A percentile compares a stretch with the other conserved stretches of the same genome.
Conservation (phyloP, 2,329 filamentous ascomycete species). For the Penicillium sp. region DNA sequence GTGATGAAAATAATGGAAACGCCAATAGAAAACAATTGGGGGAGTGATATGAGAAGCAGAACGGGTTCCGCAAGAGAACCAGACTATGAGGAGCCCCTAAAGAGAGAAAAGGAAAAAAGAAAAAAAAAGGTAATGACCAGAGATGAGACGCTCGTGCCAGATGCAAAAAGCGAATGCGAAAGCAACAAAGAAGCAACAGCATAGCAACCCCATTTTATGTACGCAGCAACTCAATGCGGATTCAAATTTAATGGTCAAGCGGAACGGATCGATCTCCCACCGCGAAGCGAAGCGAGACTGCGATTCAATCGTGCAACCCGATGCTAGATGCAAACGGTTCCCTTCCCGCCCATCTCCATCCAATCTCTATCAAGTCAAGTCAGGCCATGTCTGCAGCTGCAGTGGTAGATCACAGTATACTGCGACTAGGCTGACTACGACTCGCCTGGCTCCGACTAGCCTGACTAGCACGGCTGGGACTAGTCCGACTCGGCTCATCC, state of each 20-base stretch:
- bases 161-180: slow-evolving; percentile 11
- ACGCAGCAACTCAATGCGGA: slow-evolving; percentile 7
- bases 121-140: background rate
- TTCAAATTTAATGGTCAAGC: background rate
- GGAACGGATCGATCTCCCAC: background rate
- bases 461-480: slow-evolving; percentile 69
- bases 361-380: background rate
- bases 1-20: background rate
- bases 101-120: background rate
- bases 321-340: background rate
- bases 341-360: background rate
- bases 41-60: background rate
- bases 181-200: background rate
- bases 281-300: no score
- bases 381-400: background rate
- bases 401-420: slow-evolving; percentile 34
- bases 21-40: background rate
- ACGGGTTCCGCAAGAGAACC: background rate
- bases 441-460: slow-evolving; percentile 57
- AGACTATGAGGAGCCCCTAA: background rate
- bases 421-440: slow-evolving; percentile 65
- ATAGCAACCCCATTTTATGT: slow-evolving; percentile 9
- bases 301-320: no score
- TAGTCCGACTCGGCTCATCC: slow-evolving; percentile 72
- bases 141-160: slow-evolving; percentile 10